Percentiles rank a stretch among this genome's conserved stretches.
phyloP scores from a whole-genome alignment of 2,329 filamentous ascomycete species.

The Penicillium sp. region DNA sequence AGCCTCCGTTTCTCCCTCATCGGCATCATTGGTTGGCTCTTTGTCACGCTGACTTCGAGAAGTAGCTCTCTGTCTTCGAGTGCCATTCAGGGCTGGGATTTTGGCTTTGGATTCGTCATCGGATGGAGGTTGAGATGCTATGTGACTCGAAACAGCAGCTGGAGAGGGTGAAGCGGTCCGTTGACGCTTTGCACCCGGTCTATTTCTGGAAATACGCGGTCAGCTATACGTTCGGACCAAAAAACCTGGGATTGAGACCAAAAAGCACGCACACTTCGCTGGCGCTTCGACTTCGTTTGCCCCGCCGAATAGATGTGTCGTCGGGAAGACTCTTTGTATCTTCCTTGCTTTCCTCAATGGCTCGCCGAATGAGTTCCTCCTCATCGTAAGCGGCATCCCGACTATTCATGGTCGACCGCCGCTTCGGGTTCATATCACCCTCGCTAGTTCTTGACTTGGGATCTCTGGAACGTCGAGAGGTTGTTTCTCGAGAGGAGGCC shows the following conservation, averaged over 20 bases:
- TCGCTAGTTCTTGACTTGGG: constrained; percentile 51
- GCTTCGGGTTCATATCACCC: constrained; percentile 66
- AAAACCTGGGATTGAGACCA: constrained; percentile 9
- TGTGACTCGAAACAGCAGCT: constrained; percentile 56
- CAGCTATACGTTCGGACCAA: constrained; percentile 24
- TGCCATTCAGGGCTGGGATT: constrained; percentile 25
- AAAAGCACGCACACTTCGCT: constrained; percentile 79
- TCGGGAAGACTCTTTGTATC: constrained; percentile 62
- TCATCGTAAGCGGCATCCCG: constrained; percentile 93
- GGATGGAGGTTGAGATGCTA: constrained; percentile 50
- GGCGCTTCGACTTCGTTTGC: constrained; percentile 83
- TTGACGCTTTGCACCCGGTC: constrained; percentile 72
- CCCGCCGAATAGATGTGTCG: constrained; percentile 59
- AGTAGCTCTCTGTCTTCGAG: constrained; percentile 61
- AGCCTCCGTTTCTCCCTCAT: constrained; percentile 70
- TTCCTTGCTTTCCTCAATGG: constrained; percentile 92
- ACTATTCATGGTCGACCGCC: constrained; percentile 96
- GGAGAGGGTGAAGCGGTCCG: constrained; percentile 76
- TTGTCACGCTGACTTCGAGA: constrained; percentile 55
- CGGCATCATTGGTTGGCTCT: constrained; percentile 43
- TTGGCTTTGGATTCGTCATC: constrained; percentile 64
- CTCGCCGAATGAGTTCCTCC: constrained; percentile 81
- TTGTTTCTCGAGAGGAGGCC: constrained; percentile 41
- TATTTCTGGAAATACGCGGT: constrained; percentile 58
- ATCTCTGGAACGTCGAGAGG: constrained; percentile 40